These are phyloP conservation scores for Penicillium longicatenatum DNA, from an alignment of 495 filamentous ascomycete species.

Conservation along the genomic window DNA sequence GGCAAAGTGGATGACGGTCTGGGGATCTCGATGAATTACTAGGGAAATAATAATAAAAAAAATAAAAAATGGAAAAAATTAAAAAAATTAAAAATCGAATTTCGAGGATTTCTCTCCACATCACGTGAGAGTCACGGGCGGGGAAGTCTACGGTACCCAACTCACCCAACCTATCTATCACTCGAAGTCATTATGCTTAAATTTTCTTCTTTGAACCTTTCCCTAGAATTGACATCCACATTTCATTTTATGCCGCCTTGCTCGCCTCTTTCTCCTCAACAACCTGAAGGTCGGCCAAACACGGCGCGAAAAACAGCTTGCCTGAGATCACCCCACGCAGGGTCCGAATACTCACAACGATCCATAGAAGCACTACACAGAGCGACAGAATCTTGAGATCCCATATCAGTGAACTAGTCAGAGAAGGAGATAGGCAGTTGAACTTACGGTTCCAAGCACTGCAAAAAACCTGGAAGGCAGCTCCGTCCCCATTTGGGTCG, in stretches of 20 bases:
- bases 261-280: constrained; percentile 22
- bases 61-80: constrained; percentile 17
- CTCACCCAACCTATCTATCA: background rate
- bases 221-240: too few relatives aligned
- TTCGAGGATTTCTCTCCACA: constrained; percentile 22
- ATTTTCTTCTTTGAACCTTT: too few relatives aligned
- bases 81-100: constrained; percentile 14
- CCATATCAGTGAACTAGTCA: background rate
- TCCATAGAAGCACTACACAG: constrained; percentile 53
- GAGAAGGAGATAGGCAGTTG: background rate
- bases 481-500: constrained; percentile 49
- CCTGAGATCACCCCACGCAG: constrained; percentile 44
- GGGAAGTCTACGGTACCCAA: background rate
- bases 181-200: background rate
- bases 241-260: constrained; percentile 15
- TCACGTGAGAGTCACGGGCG: constrained; percentile 24
- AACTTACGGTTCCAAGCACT: constrained; percentile 49
- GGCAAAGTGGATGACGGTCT: constrained; percentile 30
- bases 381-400: constrained; percentile 49
- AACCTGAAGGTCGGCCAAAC: constrained; percentile 45
- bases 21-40: constrained; percentile 26
- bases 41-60: constrained; percentile 22
- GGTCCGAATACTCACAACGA: constrained; percentile 49
- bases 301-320: constrained; percentile 53
- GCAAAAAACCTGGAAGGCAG: constrained; percentile 55